Evolutionary conservation across 257 asterid species (phyloP).

Genomic region (Solanum pennellii): DNA sequence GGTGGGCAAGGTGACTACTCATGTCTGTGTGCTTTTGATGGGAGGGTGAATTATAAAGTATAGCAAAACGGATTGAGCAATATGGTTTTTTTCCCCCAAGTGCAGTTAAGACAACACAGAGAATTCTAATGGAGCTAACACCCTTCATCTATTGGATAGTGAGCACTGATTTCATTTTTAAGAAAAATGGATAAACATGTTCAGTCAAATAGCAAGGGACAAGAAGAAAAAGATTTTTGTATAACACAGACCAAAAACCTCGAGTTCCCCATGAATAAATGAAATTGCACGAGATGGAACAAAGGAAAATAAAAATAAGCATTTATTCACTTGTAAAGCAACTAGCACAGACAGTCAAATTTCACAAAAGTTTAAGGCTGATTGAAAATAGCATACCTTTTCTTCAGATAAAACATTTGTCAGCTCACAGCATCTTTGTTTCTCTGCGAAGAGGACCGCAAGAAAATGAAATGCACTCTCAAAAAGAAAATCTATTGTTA

Average conservation of each 20-base stretch:
- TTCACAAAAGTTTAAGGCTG: not conserved
- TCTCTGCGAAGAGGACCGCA: constrained; percentile 15
- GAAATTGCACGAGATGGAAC: not conserved
- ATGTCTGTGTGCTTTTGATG: not conserved
- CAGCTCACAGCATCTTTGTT: constrained; percentile 17
- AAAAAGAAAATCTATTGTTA: not conserved
- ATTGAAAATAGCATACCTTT: constrained; percentile 7
- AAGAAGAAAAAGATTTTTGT: not conserved
- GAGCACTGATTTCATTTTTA: not conserved
- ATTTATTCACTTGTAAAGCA: not conserved
- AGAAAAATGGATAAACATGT: not conserved
- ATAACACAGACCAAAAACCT: not conserved
- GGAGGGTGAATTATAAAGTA: not conserved
- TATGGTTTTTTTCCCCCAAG: not conserved
- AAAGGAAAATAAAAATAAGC: not conserved
- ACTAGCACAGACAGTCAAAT: not conserved
- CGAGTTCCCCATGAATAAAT: not conserved
- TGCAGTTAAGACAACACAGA: not conserved
- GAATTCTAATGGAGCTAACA: not conserved
- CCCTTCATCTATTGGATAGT: not conserved
- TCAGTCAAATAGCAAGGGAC: not conserved
- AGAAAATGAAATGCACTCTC: not conserved
- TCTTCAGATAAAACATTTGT: constrained; percentile 9
- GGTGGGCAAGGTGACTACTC: not conserved
- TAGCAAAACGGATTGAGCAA: not conserved